Percentiles rank a stretch among this genome's conserved stretches.
Evolutionary conservation across 345 rosid species (phyloP).

Genomic region (Orychophragmus violaceus): DNA sequence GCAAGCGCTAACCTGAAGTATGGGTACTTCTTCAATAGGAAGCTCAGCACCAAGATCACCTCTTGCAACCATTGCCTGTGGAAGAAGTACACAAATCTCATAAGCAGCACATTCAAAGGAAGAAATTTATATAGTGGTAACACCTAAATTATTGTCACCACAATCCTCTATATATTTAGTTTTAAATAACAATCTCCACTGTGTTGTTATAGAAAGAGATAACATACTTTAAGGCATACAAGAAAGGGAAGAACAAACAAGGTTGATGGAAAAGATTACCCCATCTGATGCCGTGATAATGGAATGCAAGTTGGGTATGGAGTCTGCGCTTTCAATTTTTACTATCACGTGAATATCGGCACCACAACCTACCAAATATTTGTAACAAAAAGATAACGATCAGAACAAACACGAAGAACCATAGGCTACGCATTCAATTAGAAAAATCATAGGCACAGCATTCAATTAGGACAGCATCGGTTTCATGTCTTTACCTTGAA

Average conservation of each 20-base stretch:
- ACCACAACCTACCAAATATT: constrained; percentile 41
- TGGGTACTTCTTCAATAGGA: constrained; percentile 98
- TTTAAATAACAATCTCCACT: neutral
- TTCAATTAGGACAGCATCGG: neutral
- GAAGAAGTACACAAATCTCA: constrained; percentile 6
- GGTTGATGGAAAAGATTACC: constrained; percentile 40
- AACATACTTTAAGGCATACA: neutral
- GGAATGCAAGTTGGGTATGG: constrained; percentile 88
- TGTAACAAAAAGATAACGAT: neutral
- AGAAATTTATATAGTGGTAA: too few species aligned
- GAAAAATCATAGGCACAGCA: neutral
- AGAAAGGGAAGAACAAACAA: neutral
- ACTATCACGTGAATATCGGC: constrained; percentile 90
- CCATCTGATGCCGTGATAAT: constrained; percentile 98
- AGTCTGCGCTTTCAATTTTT: constrained; percentile 96
- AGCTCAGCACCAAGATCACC: constrained; percentile 99
- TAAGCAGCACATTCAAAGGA: constrained; percentile 1
- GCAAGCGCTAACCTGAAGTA: constrained; percentile 65
- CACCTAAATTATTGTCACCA: neutral
- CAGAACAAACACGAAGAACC: neutral
- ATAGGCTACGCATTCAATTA: constrained; percentile 1
- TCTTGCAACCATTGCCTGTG: constrained; percentile 99
- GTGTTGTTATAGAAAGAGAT: neutral
- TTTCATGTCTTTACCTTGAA: constrained; percentile 42
- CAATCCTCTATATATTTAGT: neutral